Evolutionary conservation across 2,329 filamentous ascomycete genomes (phyloP).

Genomic region (Diplodia intermedia): DNA sequence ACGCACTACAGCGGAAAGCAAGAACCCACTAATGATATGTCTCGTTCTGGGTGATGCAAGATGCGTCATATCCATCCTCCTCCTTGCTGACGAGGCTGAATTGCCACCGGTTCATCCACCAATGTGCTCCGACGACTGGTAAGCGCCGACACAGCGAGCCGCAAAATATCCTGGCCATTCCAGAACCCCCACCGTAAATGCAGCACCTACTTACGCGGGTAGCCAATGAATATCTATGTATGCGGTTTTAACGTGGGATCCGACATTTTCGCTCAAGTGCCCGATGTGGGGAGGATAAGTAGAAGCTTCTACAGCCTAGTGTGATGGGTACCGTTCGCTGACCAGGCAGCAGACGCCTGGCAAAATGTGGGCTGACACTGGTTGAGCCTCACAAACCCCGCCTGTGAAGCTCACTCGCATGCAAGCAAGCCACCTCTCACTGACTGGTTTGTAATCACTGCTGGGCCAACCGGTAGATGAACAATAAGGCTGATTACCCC

Average conservation of each 20-base stretch:
- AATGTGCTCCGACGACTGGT: neutral
- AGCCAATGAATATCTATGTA: no score
- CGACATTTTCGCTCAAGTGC: no score
- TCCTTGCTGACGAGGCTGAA: neutral
- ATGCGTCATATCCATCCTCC: neutral
- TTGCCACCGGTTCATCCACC: neutral
- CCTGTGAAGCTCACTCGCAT: neutral
- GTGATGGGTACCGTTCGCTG: neutral
- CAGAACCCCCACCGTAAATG: no score
- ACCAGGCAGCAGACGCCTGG: neutral
- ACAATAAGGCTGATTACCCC: neutral
- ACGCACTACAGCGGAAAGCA: neutral
- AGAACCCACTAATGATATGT: no score
- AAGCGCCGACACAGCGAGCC: neutral
- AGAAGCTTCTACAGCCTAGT: no score
- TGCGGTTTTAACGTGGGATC: no score
- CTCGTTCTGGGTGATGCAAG: no score
- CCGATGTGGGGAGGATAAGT: no score
- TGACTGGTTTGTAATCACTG: neutral
- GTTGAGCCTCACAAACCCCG: constrained; percentile 1
- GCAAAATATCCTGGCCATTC: neutral
- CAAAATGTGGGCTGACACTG: neutral
- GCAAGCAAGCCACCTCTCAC: neutral
- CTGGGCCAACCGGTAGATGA: neutral
- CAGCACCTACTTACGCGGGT: no score